phyloP scores from a whole-genome alignment of 768 basidiomycete genomes.

The Clathrus columnatus region DNA sequence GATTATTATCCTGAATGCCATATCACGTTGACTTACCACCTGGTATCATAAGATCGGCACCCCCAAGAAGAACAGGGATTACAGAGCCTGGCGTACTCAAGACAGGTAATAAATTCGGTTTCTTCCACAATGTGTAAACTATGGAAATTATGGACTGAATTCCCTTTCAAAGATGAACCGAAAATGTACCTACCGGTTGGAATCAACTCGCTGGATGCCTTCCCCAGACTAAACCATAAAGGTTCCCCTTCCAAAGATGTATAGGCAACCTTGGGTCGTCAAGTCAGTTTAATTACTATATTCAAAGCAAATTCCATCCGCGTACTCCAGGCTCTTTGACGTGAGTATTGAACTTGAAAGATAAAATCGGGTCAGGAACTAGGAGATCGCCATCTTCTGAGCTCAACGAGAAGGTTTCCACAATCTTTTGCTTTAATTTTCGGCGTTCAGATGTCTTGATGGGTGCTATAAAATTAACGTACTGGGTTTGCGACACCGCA shows the following conservation, averaged over 20 bases:
- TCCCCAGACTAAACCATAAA: conserved; percentile 71
- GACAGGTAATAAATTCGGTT: conserved; percentile 54
- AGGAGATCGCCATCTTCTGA: conserved; percentile 57
- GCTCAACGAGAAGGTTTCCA: conserved; percentile 35
- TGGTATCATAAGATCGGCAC: conserved; percentile 87
- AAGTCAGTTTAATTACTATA: not conserved
- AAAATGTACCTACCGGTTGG: conserved; percentile 47
- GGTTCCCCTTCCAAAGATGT: conserved; percentile 59
- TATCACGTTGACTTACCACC: conserved; percentile 46
- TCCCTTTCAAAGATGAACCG: not conserved
- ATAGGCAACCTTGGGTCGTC: conserved; percentile 45
- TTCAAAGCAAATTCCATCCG: conserved; percentile 8
- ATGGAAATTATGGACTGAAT: not conserved
- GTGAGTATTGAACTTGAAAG: conserved; percentile 60
- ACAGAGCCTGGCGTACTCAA: conserved; percentile 66
- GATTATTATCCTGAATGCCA: not conserved
- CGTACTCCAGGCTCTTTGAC: conserved; percentile 58
- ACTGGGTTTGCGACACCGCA: not conserved
- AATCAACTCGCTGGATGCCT: conserved; percentile 55
- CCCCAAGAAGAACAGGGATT: conserved; percentile 59
- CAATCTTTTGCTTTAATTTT: conserved; percentile 55
- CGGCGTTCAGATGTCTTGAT: conserved; percentile 65
- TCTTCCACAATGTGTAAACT: conserved; percentile 78
- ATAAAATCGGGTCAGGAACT: conserved; percentile 65
- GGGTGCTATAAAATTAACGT: conserved; percentile 36